Evolutionary conservation across 169 alveolate genomes (phyloP), one percentile per base, ranked within the genome.

Genomic region (Cystoisospora suis): DNA sequence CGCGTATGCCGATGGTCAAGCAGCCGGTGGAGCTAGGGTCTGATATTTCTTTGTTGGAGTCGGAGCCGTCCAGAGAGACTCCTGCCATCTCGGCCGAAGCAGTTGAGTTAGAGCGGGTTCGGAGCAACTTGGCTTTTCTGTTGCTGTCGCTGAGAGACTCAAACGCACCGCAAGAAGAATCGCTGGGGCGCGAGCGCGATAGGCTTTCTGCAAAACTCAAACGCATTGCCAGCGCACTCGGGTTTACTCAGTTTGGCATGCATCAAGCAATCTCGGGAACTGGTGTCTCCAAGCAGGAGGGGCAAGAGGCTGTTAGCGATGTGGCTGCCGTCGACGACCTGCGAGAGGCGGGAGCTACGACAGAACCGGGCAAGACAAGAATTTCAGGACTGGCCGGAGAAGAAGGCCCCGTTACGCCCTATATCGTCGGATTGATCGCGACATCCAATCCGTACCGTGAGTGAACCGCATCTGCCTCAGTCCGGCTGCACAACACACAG

Each of bases 391-490:
- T 65, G 0, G 79, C 79, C 23, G 42, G 44, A 0, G 23, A 3
- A 0, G 36, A n/a, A 4, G 40, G 40, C 38, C 44, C 46, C 12
- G 36, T 20, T 20, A 65, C 42, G 42, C 79, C 79, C 1, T 29
- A 29, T 29, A 29, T 65, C 36, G 79, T 29, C 15, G 79, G 79
- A 2, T 44, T 65, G 27, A 65, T 65, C 29, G 79, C 79, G 12
- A 65, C 79, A 17, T 65, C 79, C 15, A 65, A 65, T 29, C 79
- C 79, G 5, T 65, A 34, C 46, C 79, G 79, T 65, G 36, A 65
- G 79, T 65, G 46, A n/a, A n/a, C n/a, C n/a, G n/a, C n/a, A n/a
- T n/a, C n/a, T n/a, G n/a, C n/a, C n/a, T n/a, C n/a, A n/a, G n/a
- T n/a, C n/a, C n/a, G n/a, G n/a, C n/a, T n/a, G n/a, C n/a, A n/a